Percentiles rank a stretch among this genome's conserved stretches.
phyloP scores from a whole-genome alignment of 2,329 filamentous ascomycete genomes.

The Xylaria sp. region DNA sequence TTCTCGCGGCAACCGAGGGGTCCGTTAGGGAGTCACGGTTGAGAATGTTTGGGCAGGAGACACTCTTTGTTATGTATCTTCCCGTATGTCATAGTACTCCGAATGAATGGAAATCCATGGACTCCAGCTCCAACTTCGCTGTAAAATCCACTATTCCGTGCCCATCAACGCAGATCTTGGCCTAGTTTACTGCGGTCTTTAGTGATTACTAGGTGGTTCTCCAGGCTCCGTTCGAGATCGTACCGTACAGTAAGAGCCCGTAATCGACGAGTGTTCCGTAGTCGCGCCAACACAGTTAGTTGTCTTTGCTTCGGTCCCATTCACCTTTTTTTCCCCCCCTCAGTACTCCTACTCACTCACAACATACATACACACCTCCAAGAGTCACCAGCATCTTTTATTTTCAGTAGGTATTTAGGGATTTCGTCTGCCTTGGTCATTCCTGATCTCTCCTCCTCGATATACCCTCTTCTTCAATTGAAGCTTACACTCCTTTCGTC shows the following conservation, averaged over 20 bases:
- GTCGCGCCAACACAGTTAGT: background rate
- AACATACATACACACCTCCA: conserved; percentile 13
- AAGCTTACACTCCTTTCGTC: background rate
- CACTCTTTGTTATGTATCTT: no score
- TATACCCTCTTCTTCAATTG: background rate
- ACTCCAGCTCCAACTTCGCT: background rate
- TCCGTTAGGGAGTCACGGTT: no score
- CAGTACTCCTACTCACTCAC: no score
- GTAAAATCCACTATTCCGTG: background rate
- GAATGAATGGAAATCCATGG: no score
- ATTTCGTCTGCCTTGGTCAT: background rate
- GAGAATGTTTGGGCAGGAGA: no score
- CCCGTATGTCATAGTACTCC: no score
- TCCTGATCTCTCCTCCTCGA: background rate
- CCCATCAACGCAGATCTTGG: background rate
- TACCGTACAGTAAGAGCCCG: background rate
- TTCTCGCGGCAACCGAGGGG: no score
- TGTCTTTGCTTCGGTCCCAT: conserved; percentile 5
- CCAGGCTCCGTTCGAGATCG: background rate
- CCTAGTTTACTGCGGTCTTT: background rate
- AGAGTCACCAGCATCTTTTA: background rate
- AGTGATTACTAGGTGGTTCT: background rate
- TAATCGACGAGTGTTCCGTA: background rate
- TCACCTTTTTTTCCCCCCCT: conserved; percentile 8
- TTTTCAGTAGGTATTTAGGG: background rate